Conservation (phyloP, 495 filamentous ascomycete genomes). For the Neohortaea acidophila region DNA sequence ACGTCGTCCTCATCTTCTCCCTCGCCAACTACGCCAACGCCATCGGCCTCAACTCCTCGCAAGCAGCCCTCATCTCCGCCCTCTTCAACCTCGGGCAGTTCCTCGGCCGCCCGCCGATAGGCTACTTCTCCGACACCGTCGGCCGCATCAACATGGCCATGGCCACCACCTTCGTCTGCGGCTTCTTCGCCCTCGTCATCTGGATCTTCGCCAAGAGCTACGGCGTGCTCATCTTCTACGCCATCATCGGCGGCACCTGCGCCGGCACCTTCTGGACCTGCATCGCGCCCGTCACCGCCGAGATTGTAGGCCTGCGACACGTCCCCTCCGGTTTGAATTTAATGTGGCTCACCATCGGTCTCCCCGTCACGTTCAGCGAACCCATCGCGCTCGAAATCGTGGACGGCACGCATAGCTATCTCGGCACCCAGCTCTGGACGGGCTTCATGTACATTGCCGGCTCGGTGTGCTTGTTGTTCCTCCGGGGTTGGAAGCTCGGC, state of each 20-base stretch:
- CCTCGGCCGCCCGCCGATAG: conserved; percentile 52
- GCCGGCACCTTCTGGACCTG: conserved; percentile 63
- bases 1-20: conserved; percentile 56
- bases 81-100: conserved; percentile 53
- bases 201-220: conserved; percentile 56
- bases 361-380: conserved; percentile 62
- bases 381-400: conserved; percentile 54
- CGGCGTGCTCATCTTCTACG: conserved; percentile 54
- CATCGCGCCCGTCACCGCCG: conserved; percentile 56
- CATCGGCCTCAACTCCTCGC: conserved; percentile 47
- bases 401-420: conserved; percentile 37
- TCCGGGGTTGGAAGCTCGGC: conserved; percentile 46
- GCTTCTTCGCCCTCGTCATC: conserved; percentile 45
- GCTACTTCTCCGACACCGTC: conserved; percentile 47
- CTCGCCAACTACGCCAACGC: conserved; percentile 51
- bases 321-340: conserved; percentile 59
- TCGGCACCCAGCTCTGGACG: conserved; percentile 50
- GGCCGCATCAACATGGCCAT: conserved; percentile 56
- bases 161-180: conserved; percentile 43
- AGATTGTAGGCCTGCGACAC: conserved; percentile 59
- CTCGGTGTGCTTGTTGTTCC: conserved; percentile 36
- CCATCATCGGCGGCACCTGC: conserved; percentile 52
- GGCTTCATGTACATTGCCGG: conserved; percentile 51
- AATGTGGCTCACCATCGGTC: conserved; percentile 57
- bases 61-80: conserved; percentile 56